Evolutionary conservation across 345 rosid species (phyloP).

Genomic region (Cardamine resedifolia): DNA sequence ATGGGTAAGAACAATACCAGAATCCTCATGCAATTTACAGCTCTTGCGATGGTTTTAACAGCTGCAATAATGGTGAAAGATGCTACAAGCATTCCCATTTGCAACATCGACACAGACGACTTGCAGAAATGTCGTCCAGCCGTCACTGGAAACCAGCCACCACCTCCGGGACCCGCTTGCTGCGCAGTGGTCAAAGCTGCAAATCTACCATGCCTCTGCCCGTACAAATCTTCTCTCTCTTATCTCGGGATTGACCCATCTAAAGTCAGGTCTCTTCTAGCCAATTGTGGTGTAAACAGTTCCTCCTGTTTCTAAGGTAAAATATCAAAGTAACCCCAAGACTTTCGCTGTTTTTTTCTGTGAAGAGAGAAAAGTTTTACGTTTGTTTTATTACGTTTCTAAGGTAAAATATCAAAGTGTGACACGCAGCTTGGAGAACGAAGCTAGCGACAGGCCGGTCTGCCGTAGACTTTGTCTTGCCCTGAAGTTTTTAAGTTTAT

Average conservation of each 20-base stretch:
- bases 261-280: constrained; percentile 42
- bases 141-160: constrained; percentile 43
- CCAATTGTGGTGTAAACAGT: constrained; percentile 37
- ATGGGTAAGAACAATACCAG: constrained; percentile 27
- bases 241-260: constrained; percentile 41
- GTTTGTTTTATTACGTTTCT: constrained; percentile 4
- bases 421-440: constrained; percentile 22
- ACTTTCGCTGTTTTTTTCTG: neutral
- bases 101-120: constrained; percentile 40
- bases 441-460: neutral
- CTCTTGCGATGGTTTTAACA: constrained; percentile 26
- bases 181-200: constrained; percentile 40
- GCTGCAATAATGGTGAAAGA: constrained; percentile 15
- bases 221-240: constrained; percentile 42
- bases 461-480: neutral
- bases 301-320: constrained; percentile 36
- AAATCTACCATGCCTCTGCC: constrained; percentile 49
- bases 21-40: constrained; percentile 19
- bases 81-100: constrained; percentile 28
- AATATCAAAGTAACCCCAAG: neutral
- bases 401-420: too few species aligned
- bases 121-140: constrained; percentile 47
- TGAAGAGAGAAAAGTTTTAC: neutral
- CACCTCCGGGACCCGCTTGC: constrained; percentile 43
- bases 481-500: neutral